These are phyloP conservation scores for Debaryomycetaceae sp. DNA, from an alignment of 1,139 yeast genomes.

Conservation along the genomic window DNA sequence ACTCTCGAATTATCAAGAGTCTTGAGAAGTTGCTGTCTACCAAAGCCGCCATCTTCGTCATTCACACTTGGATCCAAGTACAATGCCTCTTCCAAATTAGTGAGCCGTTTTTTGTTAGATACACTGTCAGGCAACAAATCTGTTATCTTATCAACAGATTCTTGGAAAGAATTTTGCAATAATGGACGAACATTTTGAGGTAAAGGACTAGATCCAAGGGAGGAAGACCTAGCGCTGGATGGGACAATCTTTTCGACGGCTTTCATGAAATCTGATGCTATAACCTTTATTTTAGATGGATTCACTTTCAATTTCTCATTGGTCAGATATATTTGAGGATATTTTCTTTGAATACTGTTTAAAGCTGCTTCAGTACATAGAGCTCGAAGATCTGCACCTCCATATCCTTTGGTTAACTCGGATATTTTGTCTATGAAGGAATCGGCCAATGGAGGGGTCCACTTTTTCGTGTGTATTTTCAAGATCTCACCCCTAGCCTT, in stretches of 20 bases:
- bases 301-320: constrained; percentile 72
- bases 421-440: constrained; percentile 69
- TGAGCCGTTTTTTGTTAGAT: constrained; percentile 39
- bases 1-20: constrained; percentile 62
- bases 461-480: constrained; percentile 79
- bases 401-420: constrained; percentile 86
- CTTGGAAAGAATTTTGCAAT: constrained; percentile 46
- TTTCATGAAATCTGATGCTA: constrained; percentile 82
- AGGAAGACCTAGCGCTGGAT: constrained; percentile 82
- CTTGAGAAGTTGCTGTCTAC: constrained; percentile 59
- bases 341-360: constrained; percentile 83
- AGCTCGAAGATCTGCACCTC: constrained; percentile 96
- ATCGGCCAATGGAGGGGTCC: constrained; percentile 71
- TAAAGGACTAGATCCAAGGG: constrained; percentile 71
- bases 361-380: constrained; percentile 95
- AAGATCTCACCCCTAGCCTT: constrained; percentile 77
- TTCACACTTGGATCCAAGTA: constrained; percentile 56
- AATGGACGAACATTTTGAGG: constrained; percentile 72
- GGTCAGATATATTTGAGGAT: constrained; percentile 87
- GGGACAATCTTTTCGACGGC: constrained; percentile 90
- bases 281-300: constrained; percentile 67
- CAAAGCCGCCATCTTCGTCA: constrained; percentile 66
- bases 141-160: constrained; percentile 49
- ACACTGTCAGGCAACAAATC: constrained; percentile 58
- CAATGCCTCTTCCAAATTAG: constrained; percentile 69